Conservation (phyloP, 2,329 filamentous ascomycete species). For the Fusarium goolgardi region DNA sequence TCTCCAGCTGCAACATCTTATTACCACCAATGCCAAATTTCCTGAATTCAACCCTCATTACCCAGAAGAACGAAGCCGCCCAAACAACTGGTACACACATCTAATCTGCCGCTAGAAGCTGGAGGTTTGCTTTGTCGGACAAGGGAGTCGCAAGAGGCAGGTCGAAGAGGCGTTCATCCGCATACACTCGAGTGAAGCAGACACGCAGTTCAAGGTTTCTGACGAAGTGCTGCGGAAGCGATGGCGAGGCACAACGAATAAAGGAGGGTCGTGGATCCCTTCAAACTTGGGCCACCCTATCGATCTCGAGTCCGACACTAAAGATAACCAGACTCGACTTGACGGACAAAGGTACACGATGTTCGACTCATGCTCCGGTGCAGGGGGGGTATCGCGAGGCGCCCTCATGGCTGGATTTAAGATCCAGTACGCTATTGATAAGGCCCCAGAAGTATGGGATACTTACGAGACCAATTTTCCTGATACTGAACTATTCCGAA, state of each 20-base stretch:
- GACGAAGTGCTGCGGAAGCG: conserved; percentile 52
- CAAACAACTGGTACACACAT: conserved; percentile 48
- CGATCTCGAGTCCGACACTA: conserved; percentile 41
- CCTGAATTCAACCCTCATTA: conserved; percentile 48
- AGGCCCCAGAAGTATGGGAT: conserved; percentile 64
- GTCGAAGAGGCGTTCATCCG: conserved; percentile 54
- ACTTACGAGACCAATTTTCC: conserved; percentile 72
- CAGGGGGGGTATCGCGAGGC: conserved; percentile 76
- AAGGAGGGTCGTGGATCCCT: conserved; percentile 51
- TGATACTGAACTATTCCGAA: conserved; percentile 59
- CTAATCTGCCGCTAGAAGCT: conserved; percentile 66
- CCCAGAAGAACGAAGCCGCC: conserved; percentile 18
- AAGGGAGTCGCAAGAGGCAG: conserved; percentile 40
- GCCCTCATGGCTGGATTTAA: conserved; percentile 68
- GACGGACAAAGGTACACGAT: conserved; percentile 68
- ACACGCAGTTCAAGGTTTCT: conserved; percentile 45
- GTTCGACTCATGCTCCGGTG: conserved; percentile 79
- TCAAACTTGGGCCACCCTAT: conserved; percentile 17
- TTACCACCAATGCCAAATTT: conserved; percentile 66
- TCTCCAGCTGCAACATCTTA: conserved; percentile 56
- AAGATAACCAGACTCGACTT: conserved; percentile 3
- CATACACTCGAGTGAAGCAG: conserved; percentile 50
- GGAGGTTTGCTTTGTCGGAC: conserved; percentile 43
- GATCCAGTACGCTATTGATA: conserved; percentile 73
- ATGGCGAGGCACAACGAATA: conserved; percentile 48